Evolutionary conservation across 139 green algal genomes (phyloP).

Genomic region (Edaphochlamys debaryana): DNA sequence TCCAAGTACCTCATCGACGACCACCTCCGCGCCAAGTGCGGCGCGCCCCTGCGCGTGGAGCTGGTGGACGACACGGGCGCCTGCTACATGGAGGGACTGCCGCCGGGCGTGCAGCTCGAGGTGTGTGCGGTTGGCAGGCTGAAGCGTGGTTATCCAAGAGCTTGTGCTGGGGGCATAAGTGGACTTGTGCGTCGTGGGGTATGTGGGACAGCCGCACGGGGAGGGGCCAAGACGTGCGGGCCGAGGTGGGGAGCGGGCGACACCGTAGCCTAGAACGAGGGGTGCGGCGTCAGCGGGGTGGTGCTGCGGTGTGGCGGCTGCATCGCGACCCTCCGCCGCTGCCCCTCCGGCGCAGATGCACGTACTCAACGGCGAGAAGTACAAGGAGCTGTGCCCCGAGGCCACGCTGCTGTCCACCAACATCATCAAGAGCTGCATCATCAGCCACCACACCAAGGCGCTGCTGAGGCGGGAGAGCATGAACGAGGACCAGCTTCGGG

Average conservation of each 20-base stretch:
- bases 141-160: too few relatives aligned
- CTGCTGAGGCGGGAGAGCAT: slow-evolving; percentile 64
- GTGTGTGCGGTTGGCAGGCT: slow-evolving; percentile 33
- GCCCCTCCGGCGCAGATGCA: slow-evolving; percentile 64
- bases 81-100: slow-evolving; percentile 57
- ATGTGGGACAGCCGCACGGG: too few relatives aligned
- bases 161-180: too few relatives aligned
- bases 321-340: too few relatives aligned
- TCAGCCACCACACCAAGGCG: slow-evolving; percentile 63
- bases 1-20: slow-evolving; percentile 76
- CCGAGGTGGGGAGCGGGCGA: too few relatives aligned
- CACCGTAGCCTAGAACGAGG: too few relatives aligned
- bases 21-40: slow-evolving; percentile 69
- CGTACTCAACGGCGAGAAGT: slow-evolving; percentile 75
- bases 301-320: too few relatives aligned
- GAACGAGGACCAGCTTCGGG: slow-evolving; percentile 57
- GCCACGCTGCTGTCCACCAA: slow-evolving; percentile 63
- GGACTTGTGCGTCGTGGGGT: too few relatives aligned
- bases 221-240: too few relatives aligned
- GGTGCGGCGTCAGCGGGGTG: too few relatives aligned
- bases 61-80: slow-evolving; percentile 57
- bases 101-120: slow-evolving; percentile 62
- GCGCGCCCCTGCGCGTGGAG: slow-evolving; percentile 64
- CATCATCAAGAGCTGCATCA: slow-evolving; percentile 62
- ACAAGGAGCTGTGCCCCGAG: slow-evolving; percentile 72